Percentiles rank a stretch among this genome's conserved stretches.
These are phyloP conservation scores for Magnaporthales sp. DNA, from an alignment of 2,329 filamentous ascomycete species.

Conservation along the genomic window DNA sequence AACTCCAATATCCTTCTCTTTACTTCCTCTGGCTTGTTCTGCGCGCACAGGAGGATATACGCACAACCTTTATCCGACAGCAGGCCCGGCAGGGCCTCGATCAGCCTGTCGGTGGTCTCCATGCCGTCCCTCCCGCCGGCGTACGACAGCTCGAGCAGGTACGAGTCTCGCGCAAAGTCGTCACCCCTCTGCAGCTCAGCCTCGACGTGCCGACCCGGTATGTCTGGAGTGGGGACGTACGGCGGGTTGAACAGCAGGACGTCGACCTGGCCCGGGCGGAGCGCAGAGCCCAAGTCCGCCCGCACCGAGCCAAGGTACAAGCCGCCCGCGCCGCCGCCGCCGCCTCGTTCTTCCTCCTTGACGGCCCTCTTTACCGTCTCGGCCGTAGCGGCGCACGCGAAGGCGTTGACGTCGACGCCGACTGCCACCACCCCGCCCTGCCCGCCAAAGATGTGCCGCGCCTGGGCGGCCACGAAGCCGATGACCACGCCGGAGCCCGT, in stretches of 20 bases:
- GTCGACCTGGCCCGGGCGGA: constrained; percentile 57
- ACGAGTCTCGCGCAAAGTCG: constrained; percentile 69
- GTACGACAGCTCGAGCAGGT: constrained; percentile 77
- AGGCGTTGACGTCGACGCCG: constrained; percentile 76
- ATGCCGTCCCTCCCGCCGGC: constrained; percentile 86
- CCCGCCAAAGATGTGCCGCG: constrained; percentile 60
- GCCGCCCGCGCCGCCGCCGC: constrained; percentile 27
- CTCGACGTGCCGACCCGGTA: constrained; percentile 44
- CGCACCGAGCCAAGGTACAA: constrained; percentile 58
- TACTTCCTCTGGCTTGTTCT: constrained; percentile 65
- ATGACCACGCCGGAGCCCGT: constrained; percentile 92
- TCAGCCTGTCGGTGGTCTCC: constrained; percentile 78
- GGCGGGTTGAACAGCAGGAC: constrained; percentile 94
- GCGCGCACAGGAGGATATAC: constrained; percentile 82
- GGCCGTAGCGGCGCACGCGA: constrained; percentile 69
- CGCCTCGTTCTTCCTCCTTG: constrained; percentile 16
- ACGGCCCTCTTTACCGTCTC: constrained; percentile 54
- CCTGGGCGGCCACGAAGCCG: constrained; percentile 74
- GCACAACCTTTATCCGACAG: constrained; percentile 65
- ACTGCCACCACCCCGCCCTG: constrained; percentile 52
- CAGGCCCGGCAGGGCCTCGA: constrained; percentile 58
- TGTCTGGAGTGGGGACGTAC: constrained; percentile 78
- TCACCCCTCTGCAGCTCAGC: constrained; percentile 13
- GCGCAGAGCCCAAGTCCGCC: constrained; percentile 58
- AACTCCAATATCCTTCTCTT: constrained; percentile 19